Percentiles rank a stretch among this genome's conserved stretches.
phyloP scores from a whole-genome alignment of 768 basidiomycete species.

The Kwoniella sp. region DNA sequence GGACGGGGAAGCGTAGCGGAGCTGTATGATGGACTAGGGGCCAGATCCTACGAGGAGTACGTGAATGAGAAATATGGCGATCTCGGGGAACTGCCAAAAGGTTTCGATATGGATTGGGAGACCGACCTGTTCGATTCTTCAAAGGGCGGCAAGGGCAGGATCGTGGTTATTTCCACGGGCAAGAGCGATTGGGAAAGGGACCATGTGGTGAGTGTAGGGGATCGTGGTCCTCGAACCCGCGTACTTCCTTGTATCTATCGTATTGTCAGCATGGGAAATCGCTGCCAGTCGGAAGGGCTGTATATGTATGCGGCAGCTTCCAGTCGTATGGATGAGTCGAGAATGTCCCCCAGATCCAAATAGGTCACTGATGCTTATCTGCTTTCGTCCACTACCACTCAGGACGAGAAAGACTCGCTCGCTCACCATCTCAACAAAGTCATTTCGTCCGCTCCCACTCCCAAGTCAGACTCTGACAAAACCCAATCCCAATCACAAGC shows the following conservation, averaged over 20 bases:
- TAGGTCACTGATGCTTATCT: background rate
- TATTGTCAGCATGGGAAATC: too few relatives aligned
- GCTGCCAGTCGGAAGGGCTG: too few relatives aligned
- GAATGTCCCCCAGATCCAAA: too few relatives aligned
- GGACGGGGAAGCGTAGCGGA: slow-evolving; percentile 45
- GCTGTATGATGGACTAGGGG: slow-evolving; percentile 36
- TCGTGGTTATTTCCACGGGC: slow-evolving; percentile 83
- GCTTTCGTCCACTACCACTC: too few relatives aligned
- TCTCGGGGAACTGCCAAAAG: slow-evolving; percentile 65
- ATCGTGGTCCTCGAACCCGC: too few relatives aligned
- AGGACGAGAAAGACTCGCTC: slow-evolving; percentile 68
- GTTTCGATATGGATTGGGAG: slow-evolving; percentile 77
- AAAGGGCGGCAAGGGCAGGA: slow-evolving; percentile 81
- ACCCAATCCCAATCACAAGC: background rate
- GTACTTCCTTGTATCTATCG: too few relatives aligned
- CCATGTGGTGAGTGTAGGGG: slow-evolving; percentile 60
- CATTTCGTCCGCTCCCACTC: slow-evolving; percentile 30
- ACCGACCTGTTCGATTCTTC: slow-evolving; percentile 82
- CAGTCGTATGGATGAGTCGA: background rate
- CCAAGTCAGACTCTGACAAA: slow-evolving; percentile 7
- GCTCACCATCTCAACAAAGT: slow-evolving; percentile 63
- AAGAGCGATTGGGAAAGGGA: slow-evolving; percentile 84
- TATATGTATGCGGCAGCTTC: too few relatives aligned
- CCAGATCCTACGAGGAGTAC: slow-evolving; percentile 54
- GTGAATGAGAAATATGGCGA: slow-evolving; percentile 34